Evolutionary conservation across 169 alveolate species (phyloP).

Genomic region (Cryptosporidium sp.): DNA sequence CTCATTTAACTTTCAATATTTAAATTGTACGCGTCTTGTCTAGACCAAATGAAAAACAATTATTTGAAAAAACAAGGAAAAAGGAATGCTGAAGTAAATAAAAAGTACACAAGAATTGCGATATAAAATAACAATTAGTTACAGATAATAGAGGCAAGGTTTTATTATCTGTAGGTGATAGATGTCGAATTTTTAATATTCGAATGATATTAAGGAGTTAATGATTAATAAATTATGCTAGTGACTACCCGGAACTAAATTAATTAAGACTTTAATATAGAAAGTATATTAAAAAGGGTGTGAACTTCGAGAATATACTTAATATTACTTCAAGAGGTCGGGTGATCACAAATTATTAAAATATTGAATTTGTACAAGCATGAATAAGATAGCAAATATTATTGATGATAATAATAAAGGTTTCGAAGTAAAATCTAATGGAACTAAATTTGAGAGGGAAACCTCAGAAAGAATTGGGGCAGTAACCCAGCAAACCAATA

Average conservation of each 20-base stretch:
- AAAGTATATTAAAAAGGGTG: conserved; percentile 18
- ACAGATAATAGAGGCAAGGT: not conserved
- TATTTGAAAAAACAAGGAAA: not conserved
- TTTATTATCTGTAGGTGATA: not conserved
- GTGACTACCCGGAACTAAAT: conserved; percentile 8
- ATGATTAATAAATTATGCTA: conserved; percentile 24
- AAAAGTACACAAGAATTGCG: not conserved
- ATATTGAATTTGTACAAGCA: conserved; percentile 3
- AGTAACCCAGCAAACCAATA: not conserved
- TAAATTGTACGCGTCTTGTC: not conserved
- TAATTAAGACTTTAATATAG: not conserved
- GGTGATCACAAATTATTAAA: not conserved
- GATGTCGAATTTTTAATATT: conserved; percentile 9
- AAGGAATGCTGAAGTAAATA: conserved; percentile 3
- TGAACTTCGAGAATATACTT: conserved; percentile 10
- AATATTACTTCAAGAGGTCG: conserved; percentile 1
- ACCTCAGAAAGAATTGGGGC: conserved; percentile 1
- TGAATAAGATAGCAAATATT: conserved; percentile 16
- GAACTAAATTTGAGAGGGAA: not conserved
- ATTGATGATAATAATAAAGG: conserved; percentile 13
- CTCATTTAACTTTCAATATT: not conserved
- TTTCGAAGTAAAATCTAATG: conserved; percentile 28
- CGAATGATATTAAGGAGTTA: not conserved
- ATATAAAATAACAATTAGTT: not conserved
- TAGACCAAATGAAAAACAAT: not conserved